A percentile compares a stretch with the other conserved stretches of the same genome.
phyloP scores from a whole-genome alignment of 768 basidiomycete genomes.

The Naganishia kalamii region DNA sequence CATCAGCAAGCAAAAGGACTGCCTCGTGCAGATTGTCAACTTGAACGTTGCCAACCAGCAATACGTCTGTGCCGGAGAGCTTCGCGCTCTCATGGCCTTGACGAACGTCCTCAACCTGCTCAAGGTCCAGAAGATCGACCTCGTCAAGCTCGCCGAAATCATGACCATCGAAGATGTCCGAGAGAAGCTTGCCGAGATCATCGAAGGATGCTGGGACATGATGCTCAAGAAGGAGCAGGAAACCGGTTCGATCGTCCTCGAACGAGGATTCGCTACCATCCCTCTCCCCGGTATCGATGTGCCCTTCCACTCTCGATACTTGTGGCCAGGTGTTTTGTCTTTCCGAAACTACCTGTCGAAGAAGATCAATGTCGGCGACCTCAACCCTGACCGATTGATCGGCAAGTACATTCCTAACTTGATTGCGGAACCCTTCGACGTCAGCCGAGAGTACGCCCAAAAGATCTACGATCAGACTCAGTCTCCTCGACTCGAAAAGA shows the following conservation, averaged over 20 bases:
- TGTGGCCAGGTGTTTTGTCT: constrained; percentile 97
- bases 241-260: constrained; percentile 85
- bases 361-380: constrained; percentile 85
- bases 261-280: constrained; percentile 93
- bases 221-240: constrained; percentile 70
- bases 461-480: constrained; percentile 94
- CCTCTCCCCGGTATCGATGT: constrained; percentile 96
- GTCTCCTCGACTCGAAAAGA: constrained; percentile 88
- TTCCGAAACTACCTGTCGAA: constrained; percentile 96
- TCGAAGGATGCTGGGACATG: constrained; percentile 68
- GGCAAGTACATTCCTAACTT: constrained; percentile 97
- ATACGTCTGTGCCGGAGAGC: constrained; percentile 98
- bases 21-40: constrained; percentile 96
- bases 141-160: constrained; percentile 73
- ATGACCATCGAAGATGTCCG: constrained; percentile 88
- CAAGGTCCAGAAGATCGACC: constrained; percentile 90
- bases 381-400: constrained; percentile 90
- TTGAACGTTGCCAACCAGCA: constrained; percentile 84
- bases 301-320: constrained; percentile 97
- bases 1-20: constrained; percentile 67
- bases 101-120: constrained; percentile 95
- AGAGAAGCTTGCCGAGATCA: constrained; percentile 88
- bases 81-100: constrained; percentile 83
- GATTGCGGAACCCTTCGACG: constrained; percentile 52
- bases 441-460: constrained; percentile 68